phyloP scores from a whole-genome alignment of 257 asterid genomes.

The Fraxinus pennsylvanica region DNA sequence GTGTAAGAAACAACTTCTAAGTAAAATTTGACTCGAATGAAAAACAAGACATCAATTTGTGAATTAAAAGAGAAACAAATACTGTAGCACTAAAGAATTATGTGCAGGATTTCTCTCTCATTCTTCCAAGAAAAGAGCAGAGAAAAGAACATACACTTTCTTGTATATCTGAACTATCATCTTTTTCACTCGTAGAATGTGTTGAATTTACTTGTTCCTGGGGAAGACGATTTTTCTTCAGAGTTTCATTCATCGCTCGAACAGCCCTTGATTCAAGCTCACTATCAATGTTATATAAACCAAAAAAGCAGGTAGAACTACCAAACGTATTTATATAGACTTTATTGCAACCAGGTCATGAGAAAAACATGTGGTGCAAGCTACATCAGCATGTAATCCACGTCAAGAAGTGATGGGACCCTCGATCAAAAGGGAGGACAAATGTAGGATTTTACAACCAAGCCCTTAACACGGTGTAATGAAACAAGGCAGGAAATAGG shows the following conservation, averaged over 20 bases:
- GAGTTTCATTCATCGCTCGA: slow-evolving; percentile 72
- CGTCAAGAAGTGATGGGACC: slow-evolving; percentile 6
- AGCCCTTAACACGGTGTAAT: not conserved
- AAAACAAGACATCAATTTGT: not conserved
- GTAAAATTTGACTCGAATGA: slow-evolving; percentile 7
- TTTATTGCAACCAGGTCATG: not conserved
- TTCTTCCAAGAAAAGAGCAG: slow-evolving; percentile 20
- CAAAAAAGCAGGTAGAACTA: slow-evolving; percentile 23
- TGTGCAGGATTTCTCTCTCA: slow-evolving; percentile 8
- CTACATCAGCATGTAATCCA: slow-evolving; percentile 19
- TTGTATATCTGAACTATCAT: slow-evolving; percentile 53
- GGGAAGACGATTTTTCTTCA: slow-evolving; percentile 58
- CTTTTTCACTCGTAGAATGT: slow-evolving; percentile 54
- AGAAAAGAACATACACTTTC: slow-evolving; percentile 53
- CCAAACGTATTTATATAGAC: slow-evolving; percentile 6
- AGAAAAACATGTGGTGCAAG: not conserved
- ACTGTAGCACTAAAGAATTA: slow-evolving; percentile 10
- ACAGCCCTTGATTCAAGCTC: slow-evolving; percentile 70
- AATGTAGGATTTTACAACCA: not conserved
- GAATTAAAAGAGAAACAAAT: slow-evolving; percentile 10
- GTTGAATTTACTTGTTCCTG: slow-evolving; percentile 51
- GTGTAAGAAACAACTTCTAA: slow-evolving; percentile 4
- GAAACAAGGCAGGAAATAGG: not conserved
- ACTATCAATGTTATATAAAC: slow-evolving; percentile 23
- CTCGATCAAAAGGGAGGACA: slow-evolving; percentile 3